phyloP scores from a whole-genome alignment of 129 eudicot species.

The Artemisia annua region DNA sequence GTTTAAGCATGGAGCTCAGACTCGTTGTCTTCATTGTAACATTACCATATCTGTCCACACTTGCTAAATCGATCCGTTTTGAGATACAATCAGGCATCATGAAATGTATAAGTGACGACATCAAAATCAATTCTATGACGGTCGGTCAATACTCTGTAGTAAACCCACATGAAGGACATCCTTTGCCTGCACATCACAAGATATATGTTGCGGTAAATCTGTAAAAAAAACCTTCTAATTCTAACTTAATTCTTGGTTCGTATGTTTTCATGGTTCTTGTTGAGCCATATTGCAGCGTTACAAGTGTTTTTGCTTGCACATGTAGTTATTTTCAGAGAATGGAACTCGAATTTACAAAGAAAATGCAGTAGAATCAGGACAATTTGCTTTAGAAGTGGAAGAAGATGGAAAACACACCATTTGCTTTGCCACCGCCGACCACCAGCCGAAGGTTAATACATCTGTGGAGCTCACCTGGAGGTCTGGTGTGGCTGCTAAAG shows the following conservation, averaged over 20 bases:
- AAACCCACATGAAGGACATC: slow-evolving; percentile 64
- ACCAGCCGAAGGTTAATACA: slow-evolving; percentile 48
- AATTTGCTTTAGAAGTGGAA: slow-evolving; percentile 53
- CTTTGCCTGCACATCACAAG: slow-evolving; percentile 71
- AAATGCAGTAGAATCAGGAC: slow-evolving; percentile 65
- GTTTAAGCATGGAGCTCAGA: slow-evolving; percentile 9
- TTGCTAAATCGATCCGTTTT: slow-evolving; percentile 57
- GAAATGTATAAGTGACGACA: slow-evolving; percentile 85
- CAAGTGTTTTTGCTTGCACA: slow-evolving; percentile 9
- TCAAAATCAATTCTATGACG: slow-evolving; percentile 67
- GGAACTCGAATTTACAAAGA: slow-evolving; percentile 55
- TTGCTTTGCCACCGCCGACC: slow-evolving; percentile 61
- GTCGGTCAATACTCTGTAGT: slow-evolving; percentile 73
- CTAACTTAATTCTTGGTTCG: too few species aligned
- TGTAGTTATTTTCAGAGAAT: slow-evolving; percentile 57
- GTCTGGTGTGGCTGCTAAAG: slow-evolving; percentile 75
- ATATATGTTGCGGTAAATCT: slow-evolving; percentile 67
- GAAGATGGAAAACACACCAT: slow-evolving; percentile 78
- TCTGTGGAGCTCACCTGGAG: slow-evolving; percentile 86
- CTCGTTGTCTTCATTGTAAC: slow-evolving; percentile 6
- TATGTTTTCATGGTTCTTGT: background rate
- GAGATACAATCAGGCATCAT: slow-evolving; percentile 71
- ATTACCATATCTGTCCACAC: slow-evolving; percentile 24
- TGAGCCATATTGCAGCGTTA: background rate
- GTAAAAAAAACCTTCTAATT: background rate